Evolutionary conservation across 2,329 filamentous ascomycete genomes (phyloP), one percentile per base, ranked within the genome.

Genomic region (Myrmaecium sp.): DNA sequence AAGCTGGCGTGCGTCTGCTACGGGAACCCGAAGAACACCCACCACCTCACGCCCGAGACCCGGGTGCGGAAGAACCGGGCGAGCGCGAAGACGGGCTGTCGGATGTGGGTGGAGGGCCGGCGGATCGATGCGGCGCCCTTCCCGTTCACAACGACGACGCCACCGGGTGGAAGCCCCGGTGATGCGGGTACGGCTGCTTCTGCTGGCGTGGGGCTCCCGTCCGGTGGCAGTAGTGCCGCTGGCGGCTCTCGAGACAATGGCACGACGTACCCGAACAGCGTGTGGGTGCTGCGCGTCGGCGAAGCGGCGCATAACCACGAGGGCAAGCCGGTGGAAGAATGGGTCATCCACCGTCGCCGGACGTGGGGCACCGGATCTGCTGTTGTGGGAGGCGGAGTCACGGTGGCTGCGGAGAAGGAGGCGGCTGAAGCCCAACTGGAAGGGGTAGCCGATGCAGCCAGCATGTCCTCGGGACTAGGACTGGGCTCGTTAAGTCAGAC

Each of bases 1-100:
- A 50, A 49, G 32, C 39, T 50, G 9, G 44, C 44, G 17, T 50
- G 46, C 27, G 45, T 49, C 13, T 49, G 46, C 39, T 49, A 47
- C 25, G 46, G 46, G 12, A 33, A 35, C 17, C 43, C 45, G 3
- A 50, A 49, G 35, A 50, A 50, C 22, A 50, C 45, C 3, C 46
- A 47, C 27, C 47, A 49, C 22, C 38, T 50, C 14, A 49, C 46
- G 2, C 34, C 41, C n/a, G 46, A 47, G 31, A 48, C 44, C 16
- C 34, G 46, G 13, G 35, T 49, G 14, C 30, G 46, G 19, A 50
- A 47, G 35, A 46, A 46, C 23, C 33, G 46, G 16, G 39, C 43
- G 19, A 46, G 42, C 32, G 41, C 42, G 24, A 49, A 49, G 33
- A 49, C 46, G 6, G 46, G 44, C 2, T 50, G 46, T 31, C 39